A percentile compares a stretch with the other conserved stretches of the same genome.
These are phyloP conservation scores for Macrocybe gigantea DNA, from an alignment of 768 basidiomycete genomes.

Conservation along the genomic window DNA sequence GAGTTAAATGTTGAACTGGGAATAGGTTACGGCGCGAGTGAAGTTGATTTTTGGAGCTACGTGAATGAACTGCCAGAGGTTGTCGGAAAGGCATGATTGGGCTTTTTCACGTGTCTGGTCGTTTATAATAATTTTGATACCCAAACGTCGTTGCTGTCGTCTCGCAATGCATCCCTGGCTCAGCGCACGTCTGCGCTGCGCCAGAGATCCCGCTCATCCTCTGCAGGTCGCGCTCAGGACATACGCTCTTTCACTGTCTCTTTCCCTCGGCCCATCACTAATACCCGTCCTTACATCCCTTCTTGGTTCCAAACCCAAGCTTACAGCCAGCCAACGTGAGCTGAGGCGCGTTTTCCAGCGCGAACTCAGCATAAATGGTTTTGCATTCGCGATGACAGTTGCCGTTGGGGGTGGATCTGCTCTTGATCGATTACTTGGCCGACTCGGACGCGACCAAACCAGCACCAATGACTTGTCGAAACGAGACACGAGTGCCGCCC, in stretches of 20 bases:
- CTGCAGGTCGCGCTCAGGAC: conserved; percentile 57
- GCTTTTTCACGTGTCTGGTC: no score
- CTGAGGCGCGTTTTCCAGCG: conserved; percentile 39
- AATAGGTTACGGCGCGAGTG: conserved; percentile 24
- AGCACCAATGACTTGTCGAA: neutral
- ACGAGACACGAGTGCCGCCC: conserved; percentile 12
- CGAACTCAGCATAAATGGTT: conserved; percentile 57
- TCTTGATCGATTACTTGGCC: conserved; percentile 40
- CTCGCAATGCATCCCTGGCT: no score
- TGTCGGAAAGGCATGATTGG: conserved; percentile 2
- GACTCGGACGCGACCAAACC: conserved; percentile 1
- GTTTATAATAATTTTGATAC: no score
- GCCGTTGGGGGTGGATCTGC: conserved; percentile 61
- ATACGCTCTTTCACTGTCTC: conserved; percentile 57
- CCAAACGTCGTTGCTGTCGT: no score
- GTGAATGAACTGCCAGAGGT: conserved; percentile 15
- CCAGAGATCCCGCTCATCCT: neutral
- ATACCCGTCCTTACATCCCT: conserved; percentile 43
- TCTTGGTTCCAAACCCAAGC: conserved; percentile 13
- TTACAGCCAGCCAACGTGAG: conserved; percentile 15
- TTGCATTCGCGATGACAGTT: conserved; percentile 63
- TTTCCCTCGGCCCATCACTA: conserved; percentile 63
- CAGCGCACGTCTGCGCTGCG: no score
- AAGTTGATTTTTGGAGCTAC: conserved; percentile 72
- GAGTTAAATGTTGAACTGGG: conserved; percentile 27